phyloP scores from a whole-genome alignment of 768 basidiomycete species.

The Termitomyces sp. region DNA sequence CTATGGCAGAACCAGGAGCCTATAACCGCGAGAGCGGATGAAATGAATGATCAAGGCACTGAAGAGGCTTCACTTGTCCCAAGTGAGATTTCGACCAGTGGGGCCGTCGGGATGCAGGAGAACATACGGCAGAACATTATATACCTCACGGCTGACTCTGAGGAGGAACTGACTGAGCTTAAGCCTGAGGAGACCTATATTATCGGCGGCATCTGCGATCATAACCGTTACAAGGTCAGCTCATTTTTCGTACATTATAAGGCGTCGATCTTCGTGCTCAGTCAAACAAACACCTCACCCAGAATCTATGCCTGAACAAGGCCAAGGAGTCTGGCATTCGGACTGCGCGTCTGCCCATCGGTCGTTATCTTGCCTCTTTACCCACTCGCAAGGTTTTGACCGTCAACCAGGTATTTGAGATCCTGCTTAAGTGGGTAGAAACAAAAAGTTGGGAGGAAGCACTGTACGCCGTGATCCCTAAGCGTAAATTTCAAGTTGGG shows the following conservation, averaged over 20 bases:
- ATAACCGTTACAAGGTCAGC: constrained; percentile 89
- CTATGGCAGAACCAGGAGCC: constrained; percentile 47
- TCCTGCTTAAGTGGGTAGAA: constrained; percentile 87
- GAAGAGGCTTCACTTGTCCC: background rate
- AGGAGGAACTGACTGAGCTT: constrained; percentile 80
- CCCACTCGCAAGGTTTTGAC: constrained; percentile 94
- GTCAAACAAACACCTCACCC: constrained; percentile 3
- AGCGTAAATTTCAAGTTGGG: constrained; percentile 73
- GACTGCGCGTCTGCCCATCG: constrained; percentile 91
- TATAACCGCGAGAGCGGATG: background rate
- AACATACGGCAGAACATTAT: constrained; percentile 54
- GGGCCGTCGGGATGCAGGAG: background rate
- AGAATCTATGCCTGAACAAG: constrained; percentile 91
- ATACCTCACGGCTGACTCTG: constrained; percentile 94
- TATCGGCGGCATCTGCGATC: constrained; percentile 94
- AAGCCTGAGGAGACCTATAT: constrained; percentile 86
- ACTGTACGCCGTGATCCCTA: constrained; percentile 86
- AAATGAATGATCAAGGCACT: background rate
- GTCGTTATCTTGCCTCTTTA: constrained; percentile 81
- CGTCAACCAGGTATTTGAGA: constrained; percentile 95
- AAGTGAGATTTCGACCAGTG: background rate
- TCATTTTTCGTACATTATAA: background rate
- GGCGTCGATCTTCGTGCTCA: constrained; percentile 2
- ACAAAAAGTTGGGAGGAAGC: constrained; percentile 83
- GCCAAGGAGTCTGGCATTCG: constrained; percentile 70